phyloP scores from a whole-genome alignment of 129 eudicot species.

The Saposhnikovia divaricata region DNA sequence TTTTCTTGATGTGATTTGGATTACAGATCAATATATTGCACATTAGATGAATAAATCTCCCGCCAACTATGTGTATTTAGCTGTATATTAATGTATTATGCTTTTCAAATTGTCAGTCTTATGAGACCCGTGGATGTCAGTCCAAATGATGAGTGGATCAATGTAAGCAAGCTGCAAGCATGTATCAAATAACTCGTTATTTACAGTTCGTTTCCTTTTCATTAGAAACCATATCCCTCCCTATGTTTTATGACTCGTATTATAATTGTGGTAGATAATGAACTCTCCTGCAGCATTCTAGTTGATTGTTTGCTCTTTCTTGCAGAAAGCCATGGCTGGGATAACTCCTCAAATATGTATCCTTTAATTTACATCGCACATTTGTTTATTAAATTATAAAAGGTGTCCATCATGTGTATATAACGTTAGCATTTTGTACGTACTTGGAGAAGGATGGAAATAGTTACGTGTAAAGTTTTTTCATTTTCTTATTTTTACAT shows the following conservation, averaged over 20 bases:
- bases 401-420: neutral
- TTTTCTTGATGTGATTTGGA: neutral
- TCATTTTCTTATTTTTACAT: neutral
- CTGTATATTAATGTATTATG: constrained; percentile 11
- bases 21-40: neutral
- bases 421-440: neutral
- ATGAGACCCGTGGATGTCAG: constrained; percentile 90
- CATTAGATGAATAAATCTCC: neutral
- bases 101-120: constrained; percentile 46
- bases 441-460: neutral
- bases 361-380: constrained; percentile 22
- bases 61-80: constrained; percentile 12
- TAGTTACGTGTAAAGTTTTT: neutral
- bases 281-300: constrained; percentile 18
- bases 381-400: neutral
- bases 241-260: constrained; percentile 5
- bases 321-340: constrained; percentile 88
- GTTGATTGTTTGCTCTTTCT: constrained; percentile 15
- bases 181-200: neutral
- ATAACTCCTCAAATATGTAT: constrained; percentile 86
- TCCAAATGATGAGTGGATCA: constrained; percentile 92
- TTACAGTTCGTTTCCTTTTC: constrained; percentile 2
- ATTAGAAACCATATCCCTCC: neutral
- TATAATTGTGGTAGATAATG: constrained; percentile 3
- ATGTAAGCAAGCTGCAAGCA: constrained; percentile 54